Evolutionary conservation across 371 early-diverging fungal species (phyloP).

Genomic region (Dinochytrium kinnereticum): DNA sequence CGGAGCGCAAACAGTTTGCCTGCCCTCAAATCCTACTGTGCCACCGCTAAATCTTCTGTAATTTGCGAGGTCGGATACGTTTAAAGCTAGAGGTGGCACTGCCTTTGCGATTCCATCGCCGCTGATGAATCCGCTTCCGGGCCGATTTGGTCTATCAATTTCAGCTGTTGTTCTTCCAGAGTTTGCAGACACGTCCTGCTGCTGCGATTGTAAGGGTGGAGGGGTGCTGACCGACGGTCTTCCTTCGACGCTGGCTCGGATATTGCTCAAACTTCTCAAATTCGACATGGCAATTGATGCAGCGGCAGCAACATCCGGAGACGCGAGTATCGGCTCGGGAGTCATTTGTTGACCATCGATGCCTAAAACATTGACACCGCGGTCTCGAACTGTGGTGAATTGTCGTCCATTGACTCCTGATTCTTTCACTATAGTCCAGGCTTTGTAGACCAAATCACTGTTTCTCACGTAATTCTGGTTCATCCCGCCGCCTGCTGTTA

Average conservation of each 20-base stretch:
- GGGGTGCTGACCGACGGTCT: conserved; percentile 19
- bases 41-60: neutral
- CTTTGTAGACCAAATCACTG: conserved; percentile 36
- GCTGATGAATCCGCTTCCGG: neutral
- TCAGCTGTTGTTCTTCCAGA: conserved; percentile 1
- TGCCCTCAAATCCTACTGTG: neutral
- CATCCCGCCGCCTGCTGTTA: conserved; percentile 18
- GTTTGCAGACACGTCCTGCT: neutral
- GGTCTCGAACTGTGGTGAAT: conserved; percentile 19
- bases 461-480: neutral
- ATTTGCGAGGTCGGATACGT: neutral
- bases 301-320: neutral
- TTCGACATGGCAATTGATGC: neutral
- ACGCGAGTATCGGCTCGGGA: neutral
- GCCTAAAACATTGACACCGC: conserved; percentile 19
- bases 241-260: neutral
- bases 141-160: neutral
- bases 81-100: neutral
- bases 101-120: neutral
- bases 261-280: neutral
- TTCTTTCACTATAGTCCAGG: conserved; percentile 41
- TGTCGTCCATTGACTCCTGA: conserved; percentile 9
- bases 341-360: conserved; percentile 30
- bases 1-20: conserved; percentile 2
- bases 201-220: neutral